These are phyloP conservation scores for Daldinia sp. DNA, from an alignment of 2,329 filamentous ascomycete species.

Conservation along the genomic window DNA sequence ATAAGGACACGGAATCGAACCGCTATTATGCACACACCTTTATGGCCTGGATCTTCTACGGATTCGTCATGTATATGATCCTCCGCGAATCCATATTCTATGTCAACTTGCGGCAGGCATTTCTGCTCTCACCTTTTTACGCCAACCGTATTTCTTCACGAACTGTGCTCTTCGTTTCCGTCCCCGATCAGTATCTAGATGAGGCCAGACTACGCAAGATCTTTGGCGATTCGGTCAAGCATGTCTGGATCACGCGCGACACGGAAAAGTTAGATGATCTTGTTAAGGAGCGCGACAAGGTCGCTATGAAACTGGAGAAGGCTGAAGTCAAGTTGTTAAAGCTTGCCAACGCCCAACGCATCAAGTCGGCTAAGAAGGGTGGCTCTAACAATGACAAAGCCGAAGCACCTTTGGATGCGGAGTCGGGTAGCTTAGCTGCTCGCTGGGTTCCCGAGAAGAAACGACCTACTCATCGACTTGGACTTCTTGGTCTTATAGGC, in stretches of 20 bases:
- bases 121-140: constrained; percentile 86
- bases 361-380: constrained; percentile 68
- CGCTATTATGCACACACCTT: constrained; percentile 86
- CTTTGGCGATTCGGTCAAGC: constrained; percentile 84
- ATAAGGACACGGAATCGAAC: constrained; percentile 63
- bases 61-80: constrained; percentile 89
- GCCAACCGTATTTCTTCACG: constrained; percentile 87
- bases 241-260: constrained; percentile 86
- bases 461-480: constrained; percentile 80
- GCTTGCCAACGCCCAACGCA: constrained; percentile 77
- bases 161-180: constrained; percentile 89
- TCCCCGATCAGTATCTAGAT: constrained; percentile 82
- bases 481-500: constrained; percentile 76
- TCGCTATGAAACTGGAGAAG: constrained; percentile 83
- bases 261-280: constrained; percentile 81
- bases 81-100: constrained; percentile 91
- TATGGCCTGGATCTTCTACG: constrained; percentile 84
- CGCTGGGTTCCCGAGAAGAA: constrained; percentile 80
- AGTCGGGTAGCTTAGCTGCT: constrained; percentile 77
- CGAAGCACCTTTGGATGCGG: constrained; percentile 68
- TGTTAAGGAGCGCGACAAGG: constrained; percentile 83
- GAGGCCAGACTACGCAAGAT: constrained; percentile 81
- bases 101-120: constrained; percentile 92
- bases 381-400: constrained; percentile 57
- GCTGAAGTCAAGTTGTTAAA: constrained; percentile 90